These are phyloP conservation scores for Phytopythium chamaehyphon DNA, from an alignment of 352 stramenopile species.

Conservation along the genomic window DNA sequence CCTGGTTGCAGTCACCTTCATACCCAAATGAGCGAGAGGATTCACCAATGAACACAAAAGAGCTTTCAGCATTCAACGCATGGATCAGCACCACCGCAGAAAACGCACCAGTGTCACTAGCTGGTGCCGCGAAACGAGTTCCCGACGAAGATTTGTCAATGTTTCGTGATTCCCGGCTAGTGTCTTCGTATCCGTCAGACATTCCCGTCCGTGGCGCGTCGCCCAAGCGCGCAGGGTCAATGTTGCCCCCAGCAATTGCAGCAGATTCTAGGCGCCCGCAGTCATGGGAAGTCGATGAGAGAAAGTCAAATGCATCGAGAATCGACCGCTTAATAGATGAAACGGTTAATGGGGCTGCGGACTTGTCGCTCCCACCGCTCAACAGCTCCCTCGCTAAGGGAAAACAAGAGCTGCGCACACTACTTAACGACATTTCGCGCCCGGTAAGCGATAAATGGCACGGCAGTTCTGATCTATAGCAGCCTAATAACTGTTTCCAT, in stretches of 20 bases:
- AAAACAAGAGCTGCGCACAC: constrained; percentile 31
- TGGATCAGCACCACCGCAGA: constrained; percentile 41
- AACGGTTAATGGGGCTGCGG: constrained; percentile 8
- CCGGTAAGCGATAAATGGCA: constrained; percentile 11
- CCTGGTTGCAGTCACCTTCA: not conserved
- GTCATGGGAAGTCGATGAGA: constrained; percentile 13
- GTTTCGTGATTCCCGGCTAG: constrained; percentile 35
- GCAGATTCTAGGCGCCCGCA: constrained; percentile 8
- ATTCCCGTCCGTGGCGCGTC: constrained; percentile 8
- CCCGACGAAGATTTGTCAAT: constrained; percentile 44
- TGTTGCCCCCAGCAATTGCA: not conserved
- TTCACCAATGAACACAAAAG: constrained; percentile 6
- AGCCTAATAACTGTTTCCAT: not conserved
- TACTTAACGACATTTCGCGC: constrained; percentile 39
- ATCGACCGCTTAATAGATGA: constrained; percentile 18
- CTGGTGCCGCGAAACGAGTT: constrained; percentile 37
- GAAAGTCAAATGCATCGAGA: constrained; percentile 7
- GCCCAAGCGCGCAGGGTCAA: not conserved
- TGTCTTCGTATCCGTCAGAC: constrained; percentile 13
- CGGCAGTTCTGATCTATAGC: not conserved
- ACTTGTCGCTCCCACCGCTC: constrained; percentile 31
- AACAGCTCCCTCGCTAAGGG: constrained; percentile 19
- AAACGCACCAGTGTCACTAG: constrained; percentile 29
- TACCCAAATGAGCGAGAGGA: not conserved
- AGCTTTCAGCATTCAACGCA: constrained; percentile 29